A percentile compares a stretch with the other conserved stretches of the same genome.
phyloP scores from a whole-genome alignment of 495 filamentous ascomycete genomes.

The Penicillium canariense region DNA sequence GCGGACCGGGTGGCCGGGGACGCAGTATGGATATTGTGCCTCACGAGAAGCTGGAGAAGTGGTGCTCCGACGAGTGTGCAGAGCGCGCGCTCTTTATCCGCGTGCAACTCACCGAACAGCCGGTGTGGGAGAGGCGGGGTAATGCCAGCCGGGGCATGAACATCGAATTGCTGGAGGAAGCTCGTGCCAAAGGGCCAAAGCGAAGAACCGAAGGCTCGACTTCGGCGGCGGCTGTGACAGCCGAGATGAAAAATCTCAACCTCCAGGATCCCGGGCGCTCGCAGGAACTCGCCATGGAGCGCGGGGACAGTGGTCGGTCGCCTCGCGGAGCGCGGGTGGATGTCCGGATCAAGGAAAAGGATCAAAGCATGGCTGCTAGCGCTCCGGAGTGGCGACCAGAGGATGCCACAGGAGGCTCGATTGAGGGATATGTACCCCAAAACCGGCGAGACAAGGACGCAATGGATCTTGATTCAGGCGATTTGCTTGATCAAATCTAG shows the following conservation, averaged over 20 bases:
- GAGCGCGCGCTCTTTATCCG: constrained; percentile 77
- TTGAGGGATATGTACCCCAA: constrained; percentile 46
- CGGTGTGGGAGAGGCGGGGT: constrained; percentile 68
- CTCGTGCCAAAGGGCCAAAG: constrained; percentile 20
- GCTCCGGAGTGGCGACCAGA: constrained; percentile 36
- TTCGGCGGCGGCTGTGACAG: constrained; percentile 24
- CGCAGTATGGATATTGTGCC: constrained; percentile 57
- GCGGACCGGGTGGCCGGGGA: constrained; percentile 49
- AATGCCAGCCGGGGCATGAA: constrained; percentile 33
- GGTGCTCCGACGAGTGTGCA: constrained; percentile 82
- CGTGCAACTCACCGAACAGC: constrained; percentile 76
- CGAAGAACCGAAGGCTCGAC: constrained; percentile 13
- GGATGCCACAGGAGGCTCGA: constrained; percentile 40
- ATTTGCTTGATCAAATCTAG: constrained; percentile 40
- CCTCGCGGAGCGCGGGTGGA: constrained; percentile 35
- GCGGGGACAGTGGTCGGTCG: constrained; percentile 39
- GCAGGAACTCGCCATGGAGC: constrained; percentile 45
- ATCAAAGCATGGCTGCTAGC: constrained; percentile 11
- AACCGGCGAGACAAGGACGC: constrained; percentile 11
- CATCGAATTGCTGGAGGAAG: constrained; percentile 57
- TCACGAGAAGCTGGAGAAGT: constrained; percentile 72
- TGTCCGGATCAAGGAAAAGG: constrained; percentile 43
- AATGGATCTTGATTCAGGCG: constrained; percentile 23
- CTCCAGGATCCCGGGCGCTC: constrained; percentile 30
- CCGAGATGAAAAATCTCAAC: constrained; percentile 32